Percentiles rank a stretch among this genome's conserved stretches.
Conservation (phyloP, 345 rosid species). For the Excoecaria cochinchinensis region DNA sequence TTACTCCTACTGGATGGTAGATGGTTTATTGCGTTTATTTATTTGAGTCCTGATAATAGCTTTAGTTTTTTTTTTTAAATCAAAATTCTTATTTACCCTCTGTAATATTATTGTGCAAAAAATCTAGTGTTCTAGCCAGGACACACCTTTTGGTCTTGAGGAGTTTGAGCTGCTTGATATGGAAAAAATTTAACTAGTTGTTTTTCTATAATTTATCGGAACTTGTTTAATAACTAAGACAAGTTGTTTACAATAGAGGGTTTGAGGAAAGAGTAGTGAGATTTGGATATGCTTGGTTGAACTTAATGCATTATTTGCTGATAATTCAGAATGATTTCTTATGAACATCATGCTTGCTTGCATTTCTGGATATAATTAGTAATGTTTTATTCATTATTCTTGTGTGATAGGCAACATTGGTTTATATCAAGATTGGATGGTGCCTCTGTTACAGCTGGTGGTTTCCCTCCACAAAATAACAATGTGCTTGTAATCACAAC, state of each 20-base stretch:
- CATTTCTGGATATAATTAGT: neutral
- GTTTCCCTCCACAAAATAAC: conserved; percentile 71
- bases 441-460: conserved; percentile 89
- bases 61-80: neutral
- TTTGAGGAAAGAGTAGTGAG: neutral
- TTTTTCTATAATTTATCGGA: neutral
- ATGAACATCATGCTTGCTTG: neutral
- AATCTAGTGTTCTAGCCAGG: neutral
- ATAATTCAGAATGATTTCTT: neutral
- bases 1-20: neutral
- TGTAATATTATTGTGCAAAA: neutral
- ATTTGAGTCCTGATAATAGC: neutral
- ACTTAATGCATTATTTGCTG: neutral
- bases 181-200: neutral
- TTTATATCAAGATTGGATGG: conserved; percentile 86
- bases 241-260: neutral
- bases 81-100: neutral
- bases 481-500: conserved; percentile 75
- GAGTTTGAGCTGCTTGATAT: neutral
- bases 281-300: neutral
- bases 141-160: neutral
- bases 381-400: conserved; percentile 6
- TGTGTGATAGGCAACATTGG: conserved; percentile 85
- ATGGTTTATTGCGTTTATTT: neutral
- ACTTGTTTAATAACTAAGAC: neutral